Base-by-base conservation (phyloP, 2,329 filamentous ascomycete species). In the Colletotrichum cordylinicola region DNA sequence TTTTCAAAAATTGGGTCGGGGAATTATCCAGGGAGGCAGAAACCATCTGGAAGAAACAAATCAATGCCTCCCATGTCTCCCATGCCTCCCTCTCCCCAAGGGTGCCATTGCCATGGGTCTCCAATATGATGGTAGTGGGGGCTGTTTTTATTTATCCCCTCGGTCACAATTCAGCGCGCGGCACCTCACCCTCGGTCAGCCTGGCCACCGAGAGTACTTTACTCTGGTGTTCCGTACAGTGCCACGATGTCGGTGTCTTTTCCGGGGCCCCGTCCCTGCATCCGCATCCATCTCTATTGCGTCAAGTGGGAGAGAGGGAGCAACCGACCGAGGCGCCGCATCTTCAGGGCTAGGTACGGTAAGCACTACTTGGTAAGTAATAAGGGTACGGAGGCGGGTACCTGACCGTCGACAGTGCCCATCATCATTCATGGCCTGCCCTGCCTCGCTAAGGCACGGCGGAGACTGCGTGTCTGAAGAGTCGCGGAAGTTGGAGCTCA, bases 11-110 rank as follows among this genome's bases (percentile, higher is more conserved):
- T 48, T 43, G 58, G 55, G 68, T 33, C 66, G 62, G 62, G 43
- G 55, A 39, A 55, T 72, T 48, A 43, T 33, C 37, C 15, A 75
- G 62, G 60, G 61, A 72, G 72, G 24, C 52, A 56, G 62, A 43
- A 62, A 55, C 72, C 68, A 18, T 62, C 37, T 72, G 68, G 37
- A 62, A 75, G 72, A 75, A 75, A 72, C 72, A 72, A 24, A 52
- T 29, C 72, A 62, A 56, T 72, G 69, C 72, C 61, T 64, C 52
- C 24, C 55, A 35, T 67, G 68, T 15, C 37, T 24, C 24, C 24
- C 24, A 24, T 24, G 24, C 24, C 37, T 62, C 60, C 60, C 48
- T 66, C 52, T 24, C 18, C 35, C 66, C 71, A 56, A 58, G 71
- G 24, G 43, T 56, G 43, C n/a, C 43, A 48, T 48, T 48, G 43